Base-by-base conservation (phyloP, 768 basidiomycete species). In the Trametopsis cervina region DNA sequence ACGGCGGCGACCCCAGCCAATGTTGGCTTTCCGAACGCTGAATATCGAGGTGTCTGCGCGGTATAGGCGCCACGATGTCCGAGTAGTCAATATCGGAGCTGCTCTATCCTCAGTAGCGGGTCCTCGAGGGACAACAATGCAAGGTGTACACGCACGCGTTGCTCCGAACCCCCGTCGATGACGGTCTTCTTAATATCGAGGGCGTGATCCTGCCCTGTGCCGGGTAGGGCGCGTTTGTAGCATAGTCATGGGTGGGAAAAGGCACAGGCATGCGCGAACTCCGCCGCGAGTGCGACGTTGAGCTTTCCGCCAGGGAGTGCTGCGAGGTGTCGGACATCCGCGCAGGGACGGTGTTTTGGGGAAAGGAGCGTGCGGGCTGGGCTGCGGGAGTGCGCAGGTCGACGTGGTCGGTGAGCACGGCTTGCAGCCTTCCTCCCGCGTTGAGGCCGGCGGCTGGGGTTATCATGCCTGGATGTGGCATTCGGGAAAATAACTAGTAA, bases 1-100 rank as follows among this genome's bases (percentile, higher is more conserved):
- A 63, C 12, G 69, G 71, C 24, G 67, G 72, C 4, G 63, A 71
- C 26, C 70, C 71, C 12, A 85, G 71, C 84, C 83, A 84, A 40
- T 76, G 73, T 44, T 75, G 74, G 50, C 76, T 78, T 37, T 79
- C 76, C 10, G 73, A 70, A 36, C 70, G 72, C 47, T 85, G 81
- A 6, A 86, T 55, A 4, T 55, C 66, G 46, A 80, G 69, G 57
- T 85, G 80, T 47, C 80, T 70, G 10, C 76, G 78, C n/a, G 84
- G 84, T 21, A 78, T 72, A 1, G 84, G 83, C 0, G 85, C 73
- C 38, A 80, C 63, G 29, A 85, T 83, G 53, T 78, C 69, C 2
- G 69, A 60, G 13, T 54, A 59, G 40, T 69, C 67, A 1, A 60
- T 48, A 17, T 64, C 63, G 7, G 64, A 64, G 10, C 65, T 66